Conservation (phyloP, 2,329 filamentous ascomycete species). For the Kalmusia sp. region DNA sequence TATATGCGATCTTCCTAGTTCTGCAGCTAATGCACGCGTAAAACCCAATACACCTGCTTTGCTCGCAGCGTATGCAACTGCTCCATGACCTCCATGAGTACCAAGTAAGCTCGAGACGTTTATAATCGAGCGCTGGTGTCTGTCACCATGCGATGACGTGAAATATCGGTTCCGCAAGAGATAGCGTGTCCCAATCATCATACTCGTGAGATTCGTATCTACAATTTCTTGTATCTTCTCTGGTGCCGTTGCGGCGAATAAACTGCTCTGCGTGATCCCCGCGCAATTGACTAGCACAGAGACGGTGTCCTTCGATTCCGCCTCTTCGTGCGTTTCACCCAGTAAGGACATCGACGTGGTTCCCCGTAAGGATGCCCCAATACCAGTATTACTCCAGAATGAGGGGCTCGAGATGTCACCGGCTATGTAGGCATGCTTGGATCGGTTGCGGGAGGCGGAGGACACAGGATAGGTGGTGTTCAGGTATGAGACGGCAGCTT, state of each 20-base stretch:
- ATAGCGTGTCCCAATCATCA: slow-evolving; percentile 67
- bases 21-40: slow-evolving; percentile 70
- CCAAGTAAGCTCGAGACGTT: slow-evolving; percentile 83
- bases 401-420: slow-evolving; percentile 30
- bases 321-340: neutral
- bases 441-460: no score
- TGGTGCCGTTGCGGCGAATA: slow-evolving; percentile 65
- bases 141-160: slow-evolving; percentile 6
- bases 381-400: slow-evolving; percentile 30
- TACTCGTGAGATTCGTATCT: slow-evolving; percentile 72
- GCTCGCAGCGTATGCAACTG: slow-evolving; percentile 76
- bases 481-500: slow-evolving; percentile 30
- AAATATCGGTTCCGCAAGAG: slow-evolving; percentile 49
- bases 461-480: slow-evolving; percentile 14
- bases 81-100: slow-evolving; percentile 71
- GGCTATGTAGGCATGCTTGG: slow-evolving; percentile 33
- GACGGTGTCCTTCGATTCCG: slow-evolving; percentile 11
- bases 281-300: slow-evolving; percentile 79
- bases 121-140: slow-evolving; percentile 65
- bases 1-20: slow-evolving; percentile 67
- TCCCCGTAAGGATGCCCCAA: neutral
- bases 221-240: slow-evolving; percentile 65
- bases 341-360: no score
- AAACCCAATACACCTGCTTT: slow-evolving; percentile 81
- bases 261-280: slow-evolving; percentile 70